phyloP scores from a whole-genome alignment of 306 rosid species.

The Hylodesmum podocarpum region DNA sequence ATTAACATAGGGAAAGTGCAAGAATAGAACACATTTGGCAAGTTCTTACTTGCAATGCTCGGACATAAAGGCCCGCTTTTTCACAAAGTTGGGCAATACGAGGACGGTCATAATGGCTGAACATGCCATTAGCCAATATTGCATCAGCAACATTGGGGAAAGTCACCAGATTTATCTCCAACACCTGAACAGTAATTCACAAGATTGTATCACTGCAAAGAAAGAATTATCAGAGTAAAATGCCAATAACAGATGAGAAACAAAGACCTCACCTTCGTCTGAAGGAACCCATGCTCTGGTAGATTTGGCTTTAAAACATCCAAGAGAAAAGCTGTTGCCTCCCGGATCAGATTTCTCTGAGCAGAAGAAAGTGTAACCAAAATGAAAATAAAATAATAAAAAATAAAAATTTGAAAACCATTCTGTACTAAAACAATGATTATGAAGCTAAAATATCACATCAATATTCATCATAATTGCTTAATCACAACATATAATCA shows the following conservation, averaged over 20 bases:
- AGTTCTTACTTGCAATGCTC: constrained; percentile 87
- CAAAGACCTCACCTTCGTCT: constrained; percentile 69
- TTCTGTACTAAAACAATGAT: neutral
- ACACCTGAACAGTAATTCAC: constrained; percentile 59
- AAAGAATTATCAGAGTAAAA: constrained; percentile 9
- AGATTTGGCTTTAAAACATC: constrained; percentile 97
- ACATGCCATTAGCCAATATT: constrained; percentile 98
- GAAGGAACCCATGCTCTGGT: constrained; percentile 92
- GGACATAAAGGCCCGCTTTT: constrained; percentile 92
- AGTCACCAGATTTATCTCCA: constrained; percentile 96
- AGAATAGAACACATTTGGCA: constrained; percentile 23
- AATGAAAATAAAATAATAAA: constrained; percentile 10
- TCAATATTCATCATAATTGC: constrained; percentile 10
- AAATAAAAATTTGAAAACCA: neutral
- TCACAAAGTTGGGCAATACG: constrained; percentile 97
- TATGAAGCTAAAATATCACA: constrained; percentile 15
- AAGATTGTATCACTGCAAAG: constrained; percentile 25
- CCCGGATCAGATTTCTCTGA: constrained; percentile 98
- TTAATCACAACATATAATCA: constrained; percentile 27
- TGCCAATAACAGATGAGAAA: constrained; percentile 1
- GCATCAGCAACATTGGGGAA: constrained; percentile 99
- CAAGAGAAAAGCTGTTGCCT: constrained; percentile 95
- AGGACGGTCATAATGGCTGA: constrained; percentile 98
- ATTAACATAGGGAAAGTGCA: neutral
- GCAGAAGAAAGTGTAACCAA: constrained; percentile 25